A percentile compares a stretch with the other conserved stretches of the same genome.
phyloP scores from a whole-genome alignment of 345 rosid genomes.

The Viola odorata region DNA sequence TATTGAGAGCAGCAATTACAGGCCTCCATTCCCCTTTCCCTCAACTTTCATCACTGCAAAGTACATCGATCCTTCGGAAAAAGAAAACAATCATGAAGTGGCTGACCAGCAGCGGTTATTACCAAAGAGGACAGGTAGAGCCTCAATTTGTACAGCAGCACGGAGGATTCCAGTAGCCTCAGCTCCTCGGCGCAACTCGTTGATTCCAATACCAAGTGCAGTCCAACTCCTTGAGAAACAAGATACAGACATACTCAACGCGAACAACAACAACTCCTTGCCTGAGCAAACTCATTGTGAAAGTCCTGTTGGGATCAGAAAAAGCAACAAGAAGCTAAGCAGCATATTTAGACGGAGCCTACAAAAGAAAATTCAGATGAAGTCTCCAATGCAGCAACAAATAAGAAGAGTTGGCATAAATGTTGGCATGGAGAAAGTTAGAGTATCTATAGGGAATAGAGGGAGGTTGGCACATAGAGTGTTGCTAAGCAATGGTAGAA shows the following conservation, averaged over 20 bases:
- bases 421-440: constrained; percentile 77
- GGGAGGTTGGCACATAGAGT: constrained; percentile 64
- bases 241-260: too few species aligned
- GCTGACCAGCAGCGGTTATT: constrained; percentile 43
- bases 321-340: constrained; percentile 48
- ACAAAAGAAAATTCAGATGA: constrained; percentile 53
- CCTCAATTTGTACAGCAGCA: constrained; percentile 52
- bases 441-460: constrained; percentile 81
- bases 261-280: constrained; percentile 21
- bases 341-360: constrained; percentile 63
- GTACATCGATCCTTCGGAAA: constrained; percentile 47
- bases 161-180: constrained; percentile 33
- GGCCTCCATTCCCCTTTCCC: constrained; percentile 31
- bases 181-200: constrained; percentile 70
- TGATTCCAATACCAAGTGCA: constrained; percentile 54
- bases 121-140: constrained; percentile 67
- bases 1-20: constrained; percentile 33
- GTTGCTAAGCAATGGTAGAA: constrained; percentile 50
- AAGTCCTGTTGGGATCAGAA: constrained; percentile 51
- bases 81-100: constrained; percentile 78
- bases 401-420: constrained; percentile 66
- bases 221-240: too few species aligned
- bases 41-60: too few species aligned
- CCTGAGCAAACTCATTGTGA: constrained; percentile 41
- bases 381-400: constrained; percentile 58